Conservation (phyloP, 306 rosid genomes). For the Dryas alaskensis region DNA sequence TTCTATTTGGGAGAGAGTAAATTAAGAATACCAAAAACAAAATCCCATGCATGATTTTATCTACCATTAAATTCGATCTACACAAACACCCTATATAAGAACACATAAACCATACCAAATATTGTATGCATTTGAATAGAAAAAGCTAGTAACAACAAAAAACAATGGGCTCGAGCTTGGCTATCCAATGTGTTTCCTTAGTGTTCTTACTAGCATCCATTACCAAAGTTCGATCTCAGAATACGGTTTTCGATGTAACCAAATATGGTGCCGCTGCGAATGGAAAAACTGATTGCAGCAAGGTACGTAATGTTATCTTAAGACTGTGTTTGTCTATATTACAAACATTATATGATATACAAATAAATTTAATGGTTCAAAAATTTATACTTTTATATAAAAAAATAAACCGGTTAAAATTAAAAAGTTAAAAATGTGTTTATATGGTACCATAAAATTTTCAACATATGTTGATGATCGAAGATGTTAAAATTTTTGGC, state of each 20-base stretch:
- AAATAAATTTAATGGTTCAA: too few species aligned
- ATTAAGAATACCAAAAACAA: not conserved
- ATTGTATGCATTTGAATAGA: not conserved
- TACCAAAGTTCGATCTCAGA: slow-evolving; percentile 7
- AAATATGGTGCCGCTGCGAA: slow-evolving; percentile 22
- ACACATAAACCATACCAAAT: not conserved
- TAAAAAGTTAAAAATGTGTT: too few species aligned
- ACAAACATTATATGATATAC: too few species aligned
- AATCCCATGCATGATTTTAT: not conserved
- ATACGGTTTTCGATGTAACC: slow-evolving; percentile 11
- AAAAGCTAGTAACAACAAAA: not conserved
- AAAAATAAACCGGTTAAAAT: too few species aligned
- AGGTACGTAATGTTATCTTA: slow-evolving; percentile 16
- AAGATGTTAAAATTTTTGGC: not conserved
- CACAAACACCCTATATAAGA: not conserved
- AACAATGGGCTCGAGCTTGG: slow-evolving; percentile 16
- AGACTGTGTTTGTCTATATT: too few species aligned
- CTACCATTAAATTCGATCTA: not conserved
- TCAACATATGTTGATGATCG: not conserved
- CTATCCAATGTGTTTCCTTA: slow-evolving; percentile 1
- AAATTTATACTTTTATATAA: too few species aligned
- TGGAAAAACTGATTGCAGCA: slow-evolving; percentile 25
- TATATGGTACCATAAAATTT: too few species aligned
- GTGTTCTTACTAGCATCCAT: slow-evolving; percentile 5
- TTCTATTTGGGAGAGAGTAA: not conserved